These are phyloP conservation scores for Ascochyta fabae DNA, from an alignment of 2,329 filamentous ascomycete genomes.

Conservation along the genomic window DNA sequence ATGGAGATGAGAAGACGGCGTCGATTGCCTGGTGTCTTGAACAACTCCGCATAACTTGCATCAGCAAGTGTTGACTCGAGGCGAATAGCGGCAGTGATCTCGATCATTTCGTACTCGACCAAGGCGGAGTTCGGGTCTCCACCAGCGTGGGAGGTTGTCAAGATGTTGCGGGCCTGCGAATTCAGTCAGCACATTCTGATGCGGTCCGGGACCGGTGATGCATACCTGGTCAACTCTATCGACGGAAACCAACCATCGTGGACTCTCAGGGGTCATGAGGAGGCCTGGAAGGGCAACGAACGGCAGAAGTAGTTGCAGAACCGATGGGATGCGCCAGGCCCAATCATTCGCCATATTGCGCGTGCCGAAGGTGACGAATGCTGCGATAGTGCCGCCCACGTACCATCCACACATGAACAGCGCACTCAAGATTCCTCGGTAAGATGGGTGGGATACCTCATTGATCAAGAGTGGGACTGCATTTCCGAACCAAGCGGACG, in stretches of 20 bases:
- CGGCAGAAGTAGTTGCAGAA: constrained; percentile 43
- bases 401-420: constrained; percentile 49
- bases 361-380: constrained; percentile 57
- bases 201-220: constrained; percentile 1
- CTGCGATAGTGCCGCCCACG: constrained; percentile 49
- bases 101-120: constrained; percentile 19
- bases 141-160: constrained; percentile 17
- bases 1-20: constrained; percentile 49
- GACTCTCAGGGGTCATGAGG: constrained; percentile 44
- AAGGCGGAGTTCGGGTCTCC: constrained; percentile 27
- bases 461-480: constrained; percentile 49
- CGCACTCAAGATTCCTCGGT: constrained; percentile 45
- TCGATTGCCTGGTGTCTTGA: constrained; percentile 44
- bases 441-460: constrained; percentile 51
- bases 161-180: constrained; percentile 7
- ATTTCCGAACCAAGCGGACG: constrained; percentile 42
- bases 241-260: constrained; percentile 57
- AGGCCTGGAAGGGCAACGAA: constrained; percentile 50
- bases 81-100: constrained; percentile 14
- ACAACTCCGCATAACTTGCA: constrained; percentile 15
- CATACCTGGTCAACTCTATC: constrained; percentile 49
- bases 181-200: constrained; percentile 35
- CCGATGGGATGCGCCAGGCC: constrained; percentile 37
- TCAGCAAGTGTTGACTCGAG: constrained; percentile 19
- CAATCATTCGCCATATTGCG: constrained; percentile 44